phyloP scores from a whole-genome alignment of 345 rosid species.

The Kandelia obovata region DNA sequence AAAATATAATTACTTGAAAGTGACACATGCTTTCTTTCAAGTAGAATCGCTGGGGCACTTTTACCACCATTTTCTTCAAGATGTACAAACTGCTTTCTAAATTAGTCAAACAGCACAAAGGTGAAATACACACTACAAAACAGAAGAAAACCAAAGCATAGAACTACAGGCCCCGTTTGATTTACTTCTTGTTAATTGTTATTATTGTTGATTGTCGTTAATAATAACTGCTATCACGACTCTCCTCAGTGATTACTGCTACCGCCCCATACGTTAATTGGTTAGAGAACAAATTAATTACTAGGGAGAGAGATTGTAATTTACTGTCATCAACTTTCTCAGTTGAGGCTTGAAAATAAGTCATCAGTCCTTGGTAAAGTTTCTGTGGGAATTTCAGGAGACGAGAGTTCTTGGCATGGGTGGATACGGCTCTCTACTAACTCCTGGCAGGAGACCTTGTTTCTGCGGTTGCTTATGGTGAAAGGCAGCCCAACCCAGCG shows the following conservation, averaged over 20 bases:
- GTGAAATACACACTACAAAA: conserved; percentile 13
- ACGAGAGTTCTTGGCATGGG: conserved; percentile 38
- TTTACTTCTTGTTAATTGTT: too few species aligned
- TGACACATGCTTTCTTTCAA: conserved; percentile 78
- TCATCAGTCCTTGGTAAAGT: neutral
- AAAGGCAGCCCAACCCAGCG: conserved; percentile 90
- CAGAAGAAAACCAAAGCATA: conserved; percentile 12
- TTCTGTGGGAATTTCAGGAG: conserved; percentile 22
- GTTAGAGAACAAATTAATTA: too few species aligned
- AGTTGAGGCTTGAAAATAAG: conserved; percentile 3
- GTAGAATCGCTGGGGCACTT: conserved; percentile 57
- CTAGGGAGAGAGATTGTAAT: neutral
- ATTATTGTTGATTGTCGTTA: too few species aligned
- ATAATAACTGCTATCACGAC: too few species aligned
- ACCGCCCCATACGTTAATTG: too few species aligned
- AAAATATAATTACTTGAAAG: conserved; percentile 53
- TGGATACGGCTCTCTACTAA: conserved; percentile 60
- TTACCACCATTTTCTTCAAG: conserved; percentile 81
- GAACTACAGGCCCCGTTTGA: neutral
- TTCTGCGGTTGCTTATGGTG: conserved; percentile 57
- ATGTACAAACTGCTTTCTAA: conserved; percentile 82
- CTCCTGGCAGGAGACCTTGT: conserved; percentile 32
- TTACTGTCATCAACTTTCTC: conserved; percentile 26
- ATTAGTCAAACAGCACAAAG: conserved; percentile 82
- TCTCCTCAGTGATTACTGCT: too few species aligned